phyloP scores from a whole-genome alignment of 805 yeast genomes.

The Schizosaccharomyces pombe region DNA sequence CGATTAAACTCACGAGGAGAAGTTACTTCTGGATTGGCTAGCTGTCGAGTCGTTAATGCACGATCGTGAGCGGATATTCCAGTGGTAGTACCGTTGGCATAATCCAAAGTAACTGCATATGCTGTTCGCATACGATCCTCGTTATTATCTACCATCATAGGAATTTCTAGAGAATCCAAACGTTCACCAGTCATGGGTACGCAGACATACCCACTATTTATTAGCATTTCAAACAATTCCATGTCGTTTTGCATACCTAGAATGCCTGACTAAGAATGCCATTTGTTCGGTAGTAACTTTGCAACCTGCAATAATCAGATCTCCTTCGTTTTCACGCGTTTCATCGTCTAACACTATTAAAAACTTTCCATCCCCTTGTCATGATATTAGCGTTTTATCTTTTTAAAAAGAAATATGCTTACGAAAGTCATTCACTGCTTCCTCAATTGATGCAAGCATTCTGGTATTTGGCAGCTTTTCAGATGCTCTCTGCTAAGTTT shows the following conservation, averaged over 20 bases:
- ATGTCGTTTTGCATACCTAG: slow-evolving; percentile 11
- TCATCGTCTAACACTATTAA: slow-evolving; percentile 94
- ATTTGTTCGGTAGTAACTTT: slow-evolving; percentile 54
- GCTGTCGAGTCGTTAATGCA: slow-evolving; percentile 49
- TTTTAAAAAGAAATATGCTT: background rate
- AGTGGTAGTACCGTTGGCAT: slow-evolving; percentile 72
- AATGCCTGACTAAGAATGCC: slow-evolving; percentile 71
- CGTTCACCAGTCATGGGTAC: slow-evolving; percentile 57
- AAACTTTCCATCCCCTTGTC: slow-evolving; percentile 43
- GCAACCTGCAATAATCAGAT: slow-evolving; percentile 80
- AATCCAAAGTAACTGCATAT: slow-evolving; percentile 80
- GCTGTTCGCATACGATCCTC: slow-evolving; percentile 90
- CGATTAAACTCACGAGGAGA: slow-evolving; percentile 46
- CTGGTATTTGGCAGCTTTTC: background rate
- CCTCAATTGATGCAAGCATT: slow-evolving; percentile 2
- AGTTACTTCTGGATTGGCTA: slow-evolving; percentile 36
- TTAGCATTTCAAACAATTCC: background rate
- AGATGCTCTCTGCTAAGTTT: no score
- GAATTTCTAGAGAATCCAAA: slow-evolving; percentile 63
- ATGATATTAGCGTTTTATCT: slow-evolving; percentile 4
- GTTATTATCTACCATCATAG: slow-evolving; percentile 41
- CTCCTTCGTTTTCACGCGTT: slow-evolving; percentile 92
- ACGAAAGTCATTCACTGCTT: background rate
- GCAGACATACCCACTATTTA: slow-evolving; percentile 58
- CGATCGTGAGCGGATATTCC: slow-evolving; percentile 92